A percentile compares a stretch with the other conserved stretches of the same genome.
Conservation (phyloP, 805 yeast genomes). For the Myxozyma nipponensis region DNA sequence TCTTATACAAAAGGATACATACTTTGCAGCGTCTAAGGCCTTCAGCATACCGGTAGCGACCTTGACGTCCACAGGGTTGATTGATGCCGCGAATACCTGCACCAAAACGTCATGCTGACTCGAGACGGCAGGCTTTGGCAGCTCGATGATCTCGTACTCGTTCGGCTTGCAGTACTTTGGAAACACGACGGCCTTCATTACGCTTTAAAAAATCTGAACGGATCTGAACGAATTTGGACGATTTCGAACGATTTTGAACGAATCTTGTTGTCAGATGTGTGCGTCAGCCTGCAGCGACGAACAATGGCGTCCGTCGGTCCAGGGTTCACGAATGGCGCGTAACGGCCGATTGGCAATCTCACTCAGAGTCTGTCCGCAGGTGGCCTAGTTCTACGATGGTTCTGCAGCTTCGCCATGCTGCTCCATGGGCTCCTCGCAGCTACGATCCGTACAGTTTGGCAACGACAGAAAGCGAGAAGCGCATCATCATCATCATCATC, state of each 20-base stretch:
- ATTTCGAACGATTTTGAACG: no score
- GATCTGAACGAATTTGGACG: no score
- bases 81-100: slow-evolving; percentile 20
- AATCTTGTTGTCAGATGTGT: no score
- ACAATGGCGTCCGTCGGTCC: not conserved
- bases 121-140: slow-evolving; percentile 27
- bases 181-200: slow-evolving; percentile 10
- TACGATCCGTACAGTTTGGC: no score
- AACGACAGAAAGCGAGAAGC: no score
- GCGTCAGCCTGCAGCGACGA: no score
- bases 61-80: slow-evolving; percentile 29
- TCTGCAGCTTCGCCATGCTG: no score
- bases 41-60: slow-evolving; percentile 17
- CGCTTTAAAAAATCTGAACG: not conserved
- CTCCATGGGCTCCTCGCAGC: no score
- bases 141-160: slow-evolving; percentile 5
- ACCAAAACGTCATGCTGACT: slow-evolving; percentile 18
- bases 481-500: no score
- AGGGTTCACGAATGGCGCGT: no score
- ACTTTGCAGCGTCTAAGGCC: slow-evolving; percentile 9
- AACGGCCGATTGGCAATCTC: no score
- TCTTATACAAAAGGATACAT: not conserved
- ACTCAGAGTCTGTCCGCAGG: not conserved
- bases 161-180: slow-evolving; percentile 10
- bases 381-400: no score